phyloP scores from a whole-genome alignment of 2,329 filamentous ascomycete genomes.

The Colletotrichum destructivum region DNA sequence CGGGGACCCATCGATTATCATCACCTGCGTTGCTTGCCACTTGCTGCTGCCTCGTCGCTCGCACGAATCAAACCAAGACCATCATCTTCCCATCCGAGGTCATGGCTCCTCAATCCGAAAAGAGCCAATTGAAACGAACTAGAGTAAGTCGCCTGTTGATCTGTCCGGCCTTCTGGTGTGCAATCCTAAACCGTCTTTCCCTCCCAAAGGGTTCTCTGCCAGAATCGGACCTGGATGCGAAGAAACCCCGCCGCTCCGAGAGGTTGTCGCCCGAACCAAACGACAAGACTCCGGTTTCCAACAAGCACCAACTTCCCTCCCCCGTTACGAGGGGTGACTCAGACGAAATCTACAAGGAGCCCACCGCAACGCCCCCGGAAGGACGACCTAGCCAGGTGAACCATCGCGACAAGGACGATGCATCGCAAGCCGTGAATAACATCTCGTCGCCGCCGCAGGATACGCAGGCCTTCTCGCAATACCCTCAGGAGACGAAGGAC shows the following conservation, averaged over 20 bases:
- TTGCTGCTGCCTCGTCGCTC: conserved; percentile 23
- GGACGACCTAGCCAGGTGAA: conserved; percentile 69
- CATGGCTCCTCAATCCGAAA: conserved; percentile 77
- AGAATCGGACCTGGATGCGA: conserved; percentile 76
- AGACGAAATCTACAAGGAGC: conserved; percentile 73
- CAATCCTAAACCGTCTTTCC: conserved; percentile 43
- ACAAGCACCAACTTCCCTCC: conserved; percentile 82
- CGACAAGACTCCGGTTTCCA: conserved; percentile 72
- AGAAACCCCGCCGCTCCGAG: conserved; percentile 87
- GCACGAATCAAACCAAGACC: conserved; percentile 13
- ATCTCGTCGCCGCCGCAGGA: conserved; percentile 76
- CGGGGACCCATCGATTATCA: conserved; percentile 24
- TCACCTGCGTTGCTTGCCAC: conserved; percentile 2
- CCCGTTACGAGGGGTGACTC: conserved; percentile 77
- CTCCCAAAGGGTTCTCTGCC: conserved; percentile 74
- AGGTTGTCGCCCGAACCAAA: conserved; percentile 72
- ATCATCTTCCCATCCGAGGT: conserved; percentile 26
- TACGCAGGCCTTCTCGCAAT: conserved; percentile 78
- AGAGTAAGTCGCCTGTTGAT: conserved; percentile 69
- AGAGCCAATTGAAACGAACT: conserved; percentile 87
- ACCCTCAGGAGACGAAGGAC: conserved; percentile 76
- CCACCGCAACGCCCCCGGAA: conserved; percentile 79
- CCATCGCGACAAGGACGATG: conserved; percentile 66
- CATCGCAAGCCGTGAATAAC: conserved; percentile 53
- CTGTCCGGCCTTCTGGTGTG: conserved; percentile 43